phyloP scores from a whole-genome alignment of 495 filamentous ascomycete species.

The Bryoglossum gracile region DNA sequence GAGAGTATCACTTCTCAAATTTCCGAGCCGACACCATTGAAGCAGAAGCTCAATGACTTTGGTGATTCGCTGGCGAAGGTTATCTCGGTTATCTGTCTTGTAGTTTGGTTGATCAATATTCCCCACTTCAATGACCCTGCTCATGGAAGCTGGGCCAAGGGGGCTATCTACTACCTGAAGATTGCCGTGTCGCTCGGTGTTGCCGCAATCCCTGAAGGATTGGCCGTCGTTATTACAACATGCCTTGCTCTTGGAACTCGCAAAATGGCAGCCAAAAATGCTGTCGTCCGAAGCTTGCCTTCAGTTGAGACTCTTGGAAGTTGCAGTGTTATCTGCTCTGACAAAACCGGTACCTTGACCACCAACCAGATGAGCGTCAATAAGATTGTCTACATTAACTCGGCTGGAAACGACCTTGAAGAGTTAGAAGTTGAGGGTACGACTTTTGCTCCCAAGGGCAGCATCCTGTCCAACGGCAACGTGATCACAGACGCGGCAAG shows the following conservation, averaged over 20 bases:
- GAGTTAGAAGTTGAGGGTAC: slow-evolving; percentile 91
- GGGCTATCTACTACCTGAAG: slow-evolving; percentile 99
- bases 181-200: slow-evolving; percentile 98
- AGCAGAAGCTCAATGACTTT: slow-evolving; percentile 98
- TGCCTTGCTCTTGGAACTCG: slow-evolving; percentile 91
- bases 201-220: slow-evolving; percentile 93
- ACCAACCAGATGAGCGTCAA: slow-evolving; percentile 99
- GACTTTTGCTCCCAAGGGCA: slow-evolving; percentile 81
- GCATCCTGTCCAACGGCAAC: slow-evolving; percentile 60
- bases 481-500: slow-evolving; percentile 58
- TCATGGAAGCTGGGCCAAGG: slow-evolving; percentile 93
- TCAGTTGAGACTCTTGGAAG: slow-evolving; percentile 97
- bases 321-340: slow-evolving; percentile 99
- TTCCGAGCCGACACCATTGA: slow-evolving; percentile 92
- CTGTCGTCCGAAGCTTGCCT: slow-evolving; percentile 89
- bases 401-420: slow-evolving; percentile 66
- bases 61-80: slow-evolving; percentile 96
- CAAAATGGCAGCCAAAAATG: slow-evolving; percentile 98
- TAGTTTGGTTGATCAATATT: slow-evolving; percentile 98
- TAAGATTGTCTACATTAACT: slow-evolving; percentile 77
- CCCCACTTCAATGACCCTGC: slow-evolving; percentile 91
- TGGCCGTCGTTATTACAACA: slow-evolving; percentile 96
- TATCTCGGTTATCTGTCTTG: slow-evolving; percentile 90
- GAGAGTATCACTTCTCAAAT: slow-evolving; percentile 98
- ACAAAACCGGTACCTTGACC: slow-evolving; percentile 97